Evolutionary conservation across 805 yeast genomes (phyloP), one percentile per base, ranked within the genome.

Genomic region (Grigorovia transvaalensis): DNA sequence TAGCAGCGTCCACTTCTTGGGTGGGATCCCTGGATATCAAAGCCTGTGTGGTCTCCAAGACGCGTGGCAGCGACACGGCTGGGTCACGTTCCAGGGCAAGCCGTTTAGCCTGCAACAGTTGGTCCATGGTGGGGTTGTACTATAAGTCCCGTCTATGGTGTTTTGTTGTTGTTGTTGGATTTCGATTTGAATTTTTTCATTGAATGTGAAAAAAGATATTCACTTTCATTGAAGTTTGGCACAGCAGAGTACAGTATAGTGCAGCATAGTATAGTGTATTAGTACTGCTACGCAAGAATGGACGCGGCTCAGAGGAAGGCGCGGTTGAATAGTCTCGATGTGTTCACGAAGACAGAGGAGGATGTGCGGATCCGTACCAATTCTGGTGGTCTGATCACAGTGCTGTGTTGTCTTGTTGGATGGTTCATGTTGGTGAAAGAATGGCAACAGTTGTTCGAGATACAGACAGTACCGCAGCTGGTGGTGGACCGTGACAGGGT

Each of bases 331-430:
- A 77, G 82, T 45, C 71, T 85, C 53, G 98, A 90, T 68, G 95
- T 91, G n/a, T 90, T 91, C 65, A 79, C 95, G 30, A 91, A 90
- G 69, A 87, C 97, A 5, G 90, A 88, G 40, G 98, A 91, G 63
- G 99, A 93, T 66, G 95, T 95, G 9, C 78, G 87, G 49, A 80
- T 93, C 54, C 81, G 85, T 56, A 93, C 99, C 4, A 77, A 91
- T 5, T 76, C 91, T 9, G 99, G 99, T 50, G 99, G 96, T 2
- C 60, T 88, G 29, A 86, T 93, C 61, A 88, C 98, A 2, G 61
- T 93, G 44, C 70, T 79, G 2, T 85, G 96, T 61, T 61, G 80
- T 2, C 49, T 80, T 6, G 73, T 85, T 2, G 82, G 88, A 17
- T 51, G 84, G 20, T 58, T 84, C 50, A 73, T 93, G 54, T 70